Conservation (phyloP, 192 early-diverging fungal species). For the Haplosporangium gracile region DNA sequence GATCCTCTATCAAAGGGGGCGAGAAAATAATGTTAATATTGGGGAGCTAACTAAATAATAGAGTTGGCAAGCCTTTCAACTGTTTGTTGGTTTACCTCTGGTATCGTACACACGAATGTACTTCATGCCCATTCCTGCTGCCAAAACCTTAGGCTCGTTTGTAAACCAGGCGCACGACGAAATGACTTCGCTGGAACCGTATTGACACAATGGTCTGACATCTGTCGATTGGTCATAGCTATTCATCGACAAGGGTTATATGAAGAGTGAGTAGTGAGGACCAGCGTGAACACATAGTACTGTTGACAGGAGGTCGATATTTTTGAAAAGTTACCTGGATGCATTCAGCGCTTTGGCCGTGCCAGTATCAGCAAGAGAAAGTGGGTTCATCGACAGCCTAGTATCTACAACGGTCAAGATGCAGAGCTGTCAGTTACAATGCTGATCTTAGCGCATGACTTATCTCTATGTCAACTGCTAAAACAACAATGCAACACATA, state of each 20-base stretch:
- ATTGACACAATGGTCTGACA: slow-evolving; percentile 62
- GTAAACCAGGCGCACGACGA: slow-evolving; percentile 79
- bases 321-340: slow-evolving; percentile 22
- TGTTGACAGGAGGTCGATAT: background rate
- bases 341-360: slow-evolving; percentile 45
- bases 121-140: slow-evolving; percentile 81
- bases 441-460: background rate
- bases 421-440: background rate
- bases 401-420: slow-evolving; percentile 14
- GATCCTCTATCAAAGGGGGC: slow-evolving; percentile 45
- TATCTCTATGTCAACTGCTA: background rate
- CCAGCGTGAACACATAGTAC: background rate
- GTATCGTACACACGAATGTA: slow-evolving; percentile 80
- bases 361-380: slow-evolving; percentile 42
- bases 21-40: background rate
- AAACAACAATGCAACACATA: background rate
- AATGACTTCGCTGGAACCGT: slow-evolving; percentile 75
- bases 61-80: background rate
- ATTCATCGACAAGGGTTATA: background rate
- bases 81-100: slow-evolving; percentile 51
- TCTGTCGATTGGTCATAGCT: slow-evolving; percentile 46
- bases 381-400: slow-evolving; percentile 50
- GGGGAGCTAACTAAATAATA: background rate
- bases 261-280: background rate
- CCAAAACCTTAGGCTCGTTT: slow-evolving; percentile 63